Base-by-base conservation (phyloP, 495 filamentous ascomycete species). In the Penicillium subrubescens region DNA sequence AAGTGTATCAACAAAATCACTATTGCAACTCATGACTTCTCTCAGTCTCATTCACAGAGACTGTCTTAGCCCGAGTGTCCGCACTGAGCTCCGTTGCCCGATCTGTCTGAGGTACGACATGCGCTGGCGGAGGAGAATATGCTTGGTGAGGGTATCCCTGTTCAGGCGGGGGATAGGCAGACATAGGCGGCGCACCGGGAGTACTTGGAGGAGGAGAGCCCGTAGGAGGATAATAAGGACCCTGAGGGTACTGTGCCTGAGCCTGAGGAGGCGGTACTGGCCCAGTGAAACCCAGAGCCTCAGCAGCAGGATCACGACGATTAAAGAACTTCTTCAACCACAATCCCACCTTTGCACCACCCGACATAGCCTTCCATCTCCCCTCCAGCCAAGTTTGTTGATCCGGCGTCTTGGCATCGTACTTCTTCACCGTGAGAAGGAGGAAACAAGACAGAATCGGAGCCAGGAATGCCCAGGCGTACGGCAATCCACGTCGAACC, bases 401-500 rank as follows among this genome's bases (percentile, higher is more conserved):
- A 33, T 69, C 63, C 14, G 82, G 68, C 25, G 71, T 63, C 19
- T 63, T 69, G 23, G 81, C 70, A 5, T 46, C 57, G 35, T 68
- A 48, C 33, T 56, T 80, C 74, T 61, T 81, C 31, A 73, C 77
- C 43, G 77, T 74, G 25, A 73, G 71, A 19, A 76, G 59, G 12
- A 73, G 68, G 43, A 75, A 64, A 12, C 79, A 67, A 1, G 64
- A 70, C 14, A 73, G 66, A 10, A 82, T 57, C 10, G 71, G 68
- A 39, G 60, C 68, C 14, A 67, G 51, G 53, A 61, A 59, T 56
- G 68, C 73, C 71, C 78, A 84, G 43, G 64, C 75, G 43, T 79
- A 63, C 17, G 81, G 81, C n/a, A 79, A 65, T 29, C 81, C 76
- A 8, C 81, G 77, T 4, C 79, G 75, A 7, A 70, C 65, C 21